Base-by-base conservation (phyloP, 768 basidiomycete genomes). In the Rhizopogon vesiculosus region DNA sequence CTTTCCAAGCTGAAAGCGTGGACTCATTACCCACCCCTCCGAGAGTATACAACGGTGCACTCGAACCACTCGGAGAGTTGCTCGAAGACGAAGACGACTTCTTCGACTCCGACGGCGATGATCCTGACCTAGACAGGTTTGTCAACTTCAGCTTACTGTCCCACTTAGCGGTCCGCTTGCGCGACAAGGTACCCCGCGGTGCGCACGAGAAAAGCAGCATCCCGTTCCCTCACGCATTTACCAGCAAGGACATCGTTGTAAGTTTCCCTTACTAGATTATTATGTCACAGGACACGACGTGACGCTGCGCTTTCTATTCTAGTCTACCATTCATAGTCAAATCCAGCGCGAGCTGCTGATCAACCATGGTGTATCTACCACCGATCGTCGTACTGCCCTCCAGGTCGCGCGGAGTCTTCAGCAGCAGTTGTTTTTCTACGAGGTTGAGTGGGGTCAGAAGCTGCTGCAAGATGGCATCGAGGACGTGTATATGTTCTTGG, bases 181-280 rank as follows among this genome's bases (percentile, higher is more conserved):
- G 89, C 54, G 95, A 98, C 72, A 89, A 91, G 66, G 91, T 98
- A 2, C 91, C 90, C 3, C 79, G 91, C 53, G 86, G 85, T 7
- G 84, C 82, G 7, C 95, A 97, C 62, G 89, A 92, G 58, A 97
- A 98, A 73, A 93, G 92, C 7, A 90, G 93, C 54, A 91, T 98
- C 41, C 89, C 91, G 3, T 96, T 96, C 68, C 89, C 87, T 5
- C 77, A 84, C 3, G 89, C 91, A 19, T 98, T 98, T 62, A 98
- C 96, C 3, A 96, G 96, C 6, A 91, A 91, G 64, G 93, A 98
- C 64, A 85, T 96, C 35, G 93, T 98, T 60, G 90, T 94, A 73
- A 64, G 91, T 78, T 10, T 15, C 22, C 22, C 22, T 22, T 22
- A 22, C 22, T 22, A 22, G 2, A 50, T 22, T 35, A 12, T 35